Evolutionary conservation across 192 early-diverging fungal genomes (phyloP).

Genomic region (Gaertneriomyces sp.): DNA sequence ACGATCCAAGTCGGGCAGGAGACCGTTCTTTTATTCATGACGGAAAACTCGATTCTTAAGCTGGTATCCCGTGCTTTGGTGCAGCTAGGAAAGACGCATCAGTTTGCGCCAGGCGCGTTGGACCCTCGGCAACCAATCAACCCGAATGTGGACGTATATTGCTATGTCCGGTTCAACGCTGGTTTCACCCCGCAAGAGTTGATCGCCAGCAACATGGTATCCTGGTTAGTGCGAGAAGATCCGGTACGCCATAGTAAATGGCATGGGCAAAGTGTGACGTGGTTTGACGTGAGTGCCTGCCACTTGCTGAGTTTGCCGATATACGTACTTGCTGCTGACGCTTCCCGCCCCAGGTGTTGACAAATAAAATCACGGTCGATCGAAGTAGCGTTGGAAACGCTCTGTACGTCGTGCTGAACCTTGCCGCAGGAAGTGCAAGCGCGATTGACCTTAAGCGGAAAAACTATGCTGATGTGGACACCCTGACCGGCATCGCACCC

Average conservation of each 20-base stretch:
- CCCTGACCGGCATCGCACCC: constrained; percentile 17
- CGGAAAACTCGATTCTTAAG: constrained; percentile 38
- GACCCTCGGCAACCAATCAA: constrained; percentile 29
- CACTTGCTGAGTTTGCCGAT: constrained; percentile 5
- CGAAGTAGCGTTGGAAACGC: constrained; percentile 51
- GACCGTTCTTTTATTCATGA: constrained; percentile 52
- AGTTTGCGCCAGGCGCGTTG: constrained; percentile 45
- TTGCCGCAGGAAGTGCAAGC: constrained; percentile 39
- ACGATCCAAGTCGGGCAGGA: constrained; percentile 43
- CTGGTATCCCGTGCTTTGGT: constrained; percentile 41
- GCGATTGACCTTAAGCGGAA: constrained; percentile 40
- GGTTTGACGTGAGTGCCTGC: constrained; percentile 43
- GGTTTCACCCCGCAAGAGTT: constrained; percentile 47
- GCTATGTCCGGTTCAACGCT: constrained; percentile 48
- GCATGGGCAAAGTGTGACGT: constrained; percentile 54
- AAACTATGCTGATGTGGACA: constrained; percentile 46
- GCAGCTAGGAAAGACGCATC: constrained; percentile 41
- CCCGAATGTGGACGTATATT: constrained; percentile 39
- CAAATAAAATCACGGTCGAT: constrained; percentile 58
- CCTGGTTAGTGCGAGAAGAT: constrained; percentile 52
- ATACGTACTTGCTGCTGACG: not conserved
- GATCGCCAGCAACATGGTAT: constrained; percentile 40
- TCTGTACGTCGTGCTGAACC: constrained; percentile 48
- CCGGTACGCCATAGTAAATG: constrained; percentile 42
- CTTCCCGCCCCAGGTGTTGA: constrained; percentile 21